Evolutionary conservation across 2,329 filamentous ascomycete species (phyloP).

Genomic region (Cadophora sp.): DNA sequence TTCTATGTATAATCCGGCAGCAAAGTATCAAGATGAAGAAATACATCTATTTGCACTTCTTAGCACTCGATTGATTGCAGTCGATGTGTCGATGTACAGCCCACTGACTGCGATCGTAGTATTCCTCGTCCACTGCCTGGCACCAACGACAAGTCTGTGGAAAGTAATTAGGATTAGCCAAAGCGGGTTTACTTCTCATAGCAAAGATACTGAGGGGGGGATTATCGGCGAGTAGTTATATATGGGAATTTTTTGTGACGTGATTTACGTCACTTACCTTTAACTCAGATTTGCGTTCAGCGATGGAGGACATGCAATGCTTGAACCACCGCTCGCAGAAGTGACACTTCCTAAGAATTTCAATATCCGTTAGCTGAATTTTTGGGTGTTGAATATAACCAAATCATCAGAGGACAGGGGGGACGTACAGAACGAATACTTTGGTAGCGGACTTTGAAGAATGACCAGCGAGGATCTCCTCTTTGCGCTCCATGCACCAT

Average conservation of each 20-base stretch:
- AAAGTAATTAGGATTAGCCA: neutral
- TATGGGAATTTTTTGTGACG: no score
- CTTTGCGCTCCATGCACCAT: neutral
- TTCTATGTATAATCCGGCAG: no score
- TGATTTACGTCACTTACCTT: no score
- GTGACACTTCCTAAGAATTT: neutral
- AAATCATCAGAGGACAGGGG: no score
- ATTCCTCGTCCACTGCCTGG: neutral
- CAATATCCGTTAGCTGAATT: neutral
- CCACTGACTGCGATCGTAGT: neutral
- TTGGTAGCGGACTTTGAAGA: neutral
- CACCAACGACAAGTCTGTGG: neutral
- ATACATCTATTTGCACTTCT: neutral
- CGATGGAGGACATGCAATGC: conserved; percentile 5
- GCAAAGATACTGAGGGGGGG: no score
- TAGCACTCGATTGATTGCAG: neutral
- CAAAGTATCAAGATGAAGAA: no score
- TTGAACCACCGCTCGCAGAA: neutral
- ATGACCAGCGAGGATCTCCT: neutral
- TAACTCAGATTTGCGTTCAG: neutral
- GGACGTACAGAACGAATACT: neutral
- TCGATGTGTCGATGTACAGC: conserved; percentile 6
- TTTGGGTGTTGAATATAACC: no score
- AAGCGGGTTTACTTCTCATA: neutral
- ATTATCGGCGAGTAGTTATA: no score